A percentile compares a stretch with the other conserved stretches of the same genome.
These are phyloP conservation scores for Curvularia sp. DNA, from an alignment of 2,329 filamentous ascomycete genomes.

Conservation along the genomic window DNA sequence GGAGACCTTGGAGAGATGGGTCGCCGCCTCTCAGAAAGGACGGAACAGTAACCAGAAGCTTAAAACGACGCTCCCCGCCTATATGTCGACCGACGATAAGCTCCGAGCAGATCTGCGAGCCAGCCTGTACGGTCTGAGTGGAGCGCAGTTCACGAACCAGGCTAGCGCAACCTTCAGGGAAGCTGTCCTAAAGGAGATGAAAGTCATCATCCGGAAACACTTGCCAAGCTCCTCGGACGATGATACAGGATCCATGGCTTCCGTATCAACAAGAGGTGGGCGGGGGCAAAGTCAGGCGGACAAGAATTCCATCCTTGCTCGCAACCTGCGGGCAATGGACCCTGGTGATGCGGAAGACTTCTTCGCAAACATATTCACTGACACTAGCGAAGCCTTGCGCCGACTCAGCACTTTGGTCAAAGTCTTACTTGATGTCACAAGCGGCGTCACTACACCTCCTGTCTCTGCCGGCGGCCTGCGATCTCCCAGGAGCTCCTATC, in stretches of 20 bases:
- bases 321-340: conserved; percentile 85
- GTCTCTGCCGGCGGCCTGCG: conserved; percentile 49
- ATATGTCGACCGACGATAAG: conserved; percentile 74
- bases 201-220: conserved; percentile 80
- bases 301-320: conserved; percentile 84
- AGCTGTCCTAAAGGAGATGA: conserved; percentile 82
- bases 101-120: conserved; percentile 74
- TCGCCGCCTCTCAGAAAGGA: conserved; percentile 73
- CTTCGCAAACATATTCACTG: conserved; percentile 81
- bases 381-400: conserved; percentile 84
- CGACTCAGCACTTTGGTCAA: conserved; percentile 91
- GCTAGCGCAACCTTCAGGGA: conserved; percentile 88
- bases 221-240: conserved; percentile 94
- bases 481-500: conserved; percentile 57
- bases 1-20: conserved; percentile 86
- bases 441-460: conserved; percentile 65
- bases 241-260: conserved; percentile 88
- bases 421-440: conserved; percentile 91
- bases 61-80: conserved; percentile 74
- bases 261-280: conserved; percentile 76
- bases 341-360: conserved; percentile 84
- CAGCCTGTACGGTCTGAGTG: conserved; percentile 78
- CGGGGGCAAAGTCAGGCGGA: conserved; percentile 77
- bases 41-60: conserved; percentile 72
- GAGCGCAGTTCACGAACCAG: conserved; percentile 77